A percentile compares a stretch with the other conserved stretches of the same genome.
phyloP scores from a whole-genome alignment of 2,329 filamentous ascomycete genomes.

The Clarireedia paspali region DNA sequence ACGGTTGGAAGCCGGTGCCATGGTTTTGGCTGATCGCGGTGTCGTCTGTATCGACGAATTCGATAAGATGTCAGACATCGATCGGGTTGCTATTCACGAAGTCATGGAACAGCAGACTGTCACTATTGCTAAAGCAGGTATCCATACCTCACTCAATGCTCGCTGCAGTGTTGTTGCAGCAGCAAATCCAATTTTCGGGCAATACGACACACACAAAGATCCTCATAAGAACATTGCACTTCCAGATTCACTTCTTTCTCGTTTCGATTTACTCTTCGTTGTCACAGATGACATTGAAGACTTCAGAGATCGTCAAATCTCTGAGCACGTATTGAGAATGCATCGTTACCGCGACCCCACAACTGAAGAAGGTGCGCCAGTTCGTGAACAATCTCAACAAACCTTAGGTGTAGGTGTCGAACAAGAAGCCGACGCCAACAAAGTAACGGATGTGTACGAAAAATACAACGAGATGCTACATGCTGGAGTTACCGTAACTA shows the following conservation, averaged over 20 bases:
- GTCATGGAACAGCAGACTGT: slow-evolving; percentile 99
- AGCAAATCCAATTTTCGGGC: slow-evolving; percentile 94
- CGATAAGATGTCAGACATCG: slow-evolving; percentile 98
- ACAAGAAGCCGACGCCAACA: slow-evolving; percentile 62
- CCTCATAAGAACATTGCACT: slow-evolving; percentile 98
- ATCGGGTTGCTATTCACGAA: slow-evolving; percentile 98
- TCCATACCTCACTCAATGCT: slow-evolving; percentile 94
- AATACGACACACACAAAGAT: slow-evolving; percentile 98
- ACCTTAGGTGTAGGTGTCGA: slow-evolving; percentile 82
- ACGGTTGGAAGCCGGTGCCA: slow-evolving; percentile 90
- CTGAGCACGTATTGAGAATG: slow-evolving; percentile 95
- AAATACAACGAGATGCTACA: slow-evolving; percentile 97
- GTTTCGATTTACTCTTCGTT: slow-evolving; percentile 97
- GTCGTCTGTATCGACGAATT: slow-evolving; percentile 99
- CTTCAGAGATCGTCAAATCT: slow-evolving; percentile 79
- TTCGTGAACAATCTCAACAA: slow-evolving; percentile 80
- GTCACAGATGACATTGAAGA: slow-evolving; percentile 99
- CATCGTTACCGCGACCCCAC: slow-evolving; percentile 90
- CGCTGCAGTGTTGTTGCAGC: slow-evolving; percentile 94
- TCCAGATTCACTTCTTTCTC: slow-evolving; percentile 89
- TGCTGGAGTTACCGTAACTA: slow-evolving; percentile 73
- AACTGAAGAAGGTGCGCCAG: slow-evolving; percentile 87
- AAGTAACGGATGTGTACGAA: slow-evolving; percentile 83
- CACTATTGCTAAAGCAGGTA: slow-evolving; percentile 96
- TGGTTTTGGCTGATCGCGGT: slow-evolving; percentile 94